A percentile compares a stretch with the other conserved stretches of the same genome.
phyloP scores from a whole-genome alignment of 2,329 filamentous ascomycete genomes.

The Lachnellula subtilissima region DNA sequence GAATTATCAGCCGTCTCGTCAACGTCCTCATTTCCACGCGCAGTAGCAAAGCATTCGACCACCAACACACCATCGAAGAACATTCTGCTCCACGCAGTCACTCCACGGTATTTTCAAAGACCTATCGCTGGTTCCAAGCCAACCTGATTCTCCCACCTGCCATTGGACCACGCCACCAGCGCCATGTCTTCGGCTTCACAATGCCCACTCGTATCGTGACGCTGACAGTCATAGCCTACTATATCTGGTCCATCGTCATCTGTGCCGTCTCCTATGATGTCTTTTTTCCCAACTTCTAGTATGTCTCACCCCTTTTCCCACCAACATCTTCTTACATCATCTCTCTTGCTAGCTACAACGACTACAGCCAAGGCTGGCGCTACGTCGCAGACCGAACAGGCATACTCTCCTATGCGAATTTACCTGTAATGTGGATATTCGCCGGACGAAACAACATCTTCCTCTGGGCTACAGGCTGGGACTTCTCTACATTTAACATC shows the following conservation, averaged over 20 bases:
- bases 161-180: no score
- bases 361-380: conserved; percentile 37
- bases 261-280: conserved; percentile 2
- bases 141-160: no score
- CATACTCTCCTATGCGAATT: conserved; percentile 58
- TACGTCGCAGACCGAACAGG: conserved; percentile 61
- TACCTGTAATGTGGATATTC: conserved; percentile 63
- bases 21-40: no score
- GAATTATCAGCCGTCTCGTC: no score
- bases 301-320: not conserved
- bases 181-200: conserved; percentile 21
- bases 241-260: conserved; percentile 35
- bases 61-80: no score
- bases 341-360: conserved; percentile 32
- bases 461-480: conserved; percentile 65
- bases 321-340: not conserved
- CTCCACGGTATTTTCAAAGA: no score
- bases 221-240: conserved; percentile 37
- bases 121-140: no score
- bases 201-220: conserved; percentile 41
- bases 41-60: no score
- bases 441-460: conserved; percentile 62
- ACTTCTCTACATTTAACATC: conserved; percentile 60
- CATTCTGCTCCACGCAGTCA: no score
- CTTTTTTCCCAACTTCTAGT: conserved; percentile 3